Conservation (phyloP, 2,329 filamentous ascomycete genomes). For the Aspergillus aculeatinus region DNA sequence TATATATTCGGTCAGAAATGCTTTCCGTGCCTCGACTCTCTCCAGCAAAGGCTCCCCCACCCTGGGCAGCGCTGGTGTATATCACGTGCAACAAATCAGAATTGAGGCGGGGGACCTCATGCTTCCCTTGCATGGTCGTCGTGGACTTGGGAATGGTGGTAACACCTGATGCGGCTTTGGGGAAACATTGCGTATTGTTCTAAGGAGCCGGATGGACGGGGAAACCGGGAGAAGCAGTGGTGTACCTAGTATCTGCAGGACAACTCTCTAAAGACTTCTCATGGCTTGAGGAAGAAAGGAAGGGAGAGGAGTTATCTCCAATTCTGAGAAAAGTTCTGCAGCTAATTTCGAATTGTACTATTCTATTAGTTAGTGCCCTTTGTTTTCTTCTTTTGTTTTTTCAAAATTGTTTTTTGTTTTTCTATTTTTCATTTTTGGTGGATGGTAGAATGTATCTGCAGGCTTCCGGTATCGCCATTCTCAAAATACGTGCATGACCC, state of each 20-base stretch:
- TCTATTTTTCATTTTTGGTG: no score
- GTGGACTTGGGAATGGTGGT: constrained; percentile 4
- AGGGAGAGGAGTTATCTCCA: background rate
- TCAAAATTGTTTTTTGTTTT: no score
- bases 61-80: background rate
- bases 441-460: constrained; percentile 24
- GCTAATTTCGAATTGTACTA: constrained; percentile 10
- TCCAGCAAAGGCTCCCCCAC: background rate
- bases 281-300: constrained; percentile 10
- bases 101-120: background rate
- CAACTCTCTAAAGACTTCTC: constrained; percentile 13
- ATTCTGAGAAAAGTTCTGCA: constrained; percentile 15
- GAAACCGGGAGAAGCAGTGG: constrained; percentile 18
- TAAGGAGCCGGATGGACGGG: constrained; percentile 24
- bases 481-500: constrained; percentile 3
- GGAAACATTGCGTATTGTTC: constrained; percentile 17
- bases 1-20: background rate
- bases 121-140: constrained; percentile 9
- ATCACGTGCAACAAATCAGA: constrained; percentile 6
- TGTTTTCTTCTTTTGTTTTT: background rate
- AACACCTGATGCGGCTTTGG: constrained; percentile 12
- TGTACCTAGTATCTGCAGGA: constrained; percentile 22
- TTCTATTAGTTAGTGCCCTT: constrained; percentile 1
- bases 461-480: constrained; percentile 19
- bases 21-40: background rate